Evolutionary conservation across 768 basidiomycete genomes (phyloP).

Genomic region (Leccinum pellstonianum): DNA sequence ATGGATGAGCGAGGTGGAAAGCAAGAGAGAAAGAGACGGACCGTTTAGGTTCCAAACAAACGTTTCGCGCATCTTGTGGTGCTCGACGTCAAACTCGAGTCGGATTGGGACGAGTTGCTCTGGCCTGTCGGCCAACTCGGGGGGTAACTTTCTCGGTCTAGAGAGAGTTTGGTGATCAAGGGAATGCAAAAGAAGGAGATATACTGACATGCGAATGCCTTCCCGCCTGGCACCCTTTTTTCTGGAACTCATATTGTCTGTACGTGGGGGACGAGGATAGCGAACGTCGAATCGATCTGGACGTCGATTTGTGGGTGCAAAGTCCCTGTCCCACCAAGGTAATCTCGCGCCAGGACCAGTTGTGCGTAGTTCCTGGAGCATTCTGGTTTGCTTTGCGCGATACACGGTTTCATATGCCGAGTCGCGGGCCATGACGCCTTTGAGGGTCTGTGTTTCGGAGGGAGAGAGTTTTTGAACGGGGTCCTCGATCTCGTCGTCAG

Average conservation of each 20-base stretch:
- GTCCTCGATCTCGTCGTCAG: slow-evolving; percentile 24
- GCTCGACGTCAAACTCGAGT: slow-evolving; percentile 95
- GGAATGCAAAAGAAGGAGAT: not conserved
- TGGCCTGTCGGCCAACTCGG: slow-evolving; percentile 55
- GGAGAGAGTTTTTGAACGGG: slow-evolving; percentile 29
- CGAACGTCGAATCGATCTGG: slow-evolving; percentile 50
- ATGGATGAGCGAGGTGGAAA: not conserved
- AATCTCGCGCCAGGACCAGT: slow-evolving; percentile 43
- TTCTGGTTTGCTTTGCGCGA: slow-evolving; percentile 50
- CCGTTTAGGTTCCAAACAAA: slow-evolving; percentile 97
- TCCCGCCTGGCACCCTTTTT: slow-evolving; percentile 60
- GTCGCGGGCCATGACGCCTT: slow-evolving; percentile 39
- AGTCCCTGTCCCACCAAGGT: slow-evolving; percentile 68
- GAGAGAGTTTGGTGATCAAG: not conserved
- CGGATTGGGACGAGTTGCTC: slow-evolving; percentile 93
- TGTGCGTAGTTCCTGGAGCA: slow-evolving; percentile 47
- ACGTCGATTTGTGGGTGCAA: slow-evolving; percentile 29
- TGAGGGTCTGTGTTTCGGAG: slow-evolving; percentile 34
- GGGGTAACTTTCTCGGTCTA: slow-evolving; percentile 60
- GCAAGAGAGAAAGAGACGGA: slow-evolving; percentile 36
- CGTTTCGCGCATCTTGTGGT: slow-evolving; percentile 91
- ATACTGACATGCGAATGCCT: slow-evolving; percentile 74
- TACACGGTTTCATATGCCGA: slow-evolving; percentile 46
- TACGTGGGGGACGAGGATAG: slow-evolving; percentile 50
- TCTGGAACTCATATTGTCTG: slow-evolving; percentile 35